Percentiles rank a stretch among this genome's conserved stretches.
phyloP scores from a whole-genome alignment of 352 stramenopile species.

The Phytophthora colocasiae region DNA sequence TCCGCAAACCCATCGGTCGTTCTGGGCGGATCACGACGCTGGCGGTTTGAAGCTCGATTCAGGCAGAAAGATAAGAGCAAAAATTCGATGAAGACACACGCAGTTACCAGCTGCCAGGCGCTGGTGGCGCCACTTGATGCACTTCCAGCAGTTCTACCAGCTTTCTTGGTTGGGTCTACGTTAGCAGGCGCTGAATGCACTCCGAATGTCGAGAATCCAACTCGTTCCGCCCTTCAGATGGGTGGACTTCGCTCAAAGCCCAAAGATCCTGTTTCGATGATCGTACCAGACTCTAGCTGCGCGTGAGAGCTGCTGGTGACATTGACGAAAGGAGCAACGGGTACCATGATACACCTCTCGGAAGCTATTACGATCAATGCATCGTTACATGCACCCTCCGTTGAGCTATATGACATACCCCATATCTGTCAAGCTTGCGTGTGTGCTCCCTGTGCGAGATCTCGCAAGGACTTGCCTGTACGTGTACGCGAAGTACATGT shows the following conservation, averaged over 20 bases:
- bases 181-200: neutral
- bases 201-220: conserved; percentile 2
- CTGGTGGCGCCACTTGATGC: conserved; percentile 10
- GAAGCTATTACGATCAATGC: too few relatives aligned
- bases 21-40: conserved; percentile 3
- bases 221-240: conserved; percentile 3
- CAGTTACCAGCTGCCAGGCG: conserved; percentile 5
- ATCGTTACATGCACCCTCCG: neutral
- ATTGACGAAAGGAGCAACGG: neutral
- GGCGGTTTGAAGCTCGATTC: neutral
- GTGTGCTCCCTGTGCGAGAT: neutral
- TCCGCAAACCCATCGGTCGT: conserved; percentile 12
- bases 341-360: too few relatives aligned
- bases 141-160: conserved; percentile 1
- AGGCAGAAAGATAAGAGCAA: conserved; percentile 3
- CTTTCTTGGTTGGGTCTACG: neutral
- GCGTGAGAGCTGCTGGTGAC: neutral
- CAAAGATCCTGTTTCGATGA: conserved; percentile 9
- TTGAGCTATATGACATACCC: neutral
- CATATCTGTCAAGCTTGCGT: neutral
- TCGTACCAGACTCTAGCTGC: neutral
- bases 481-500: too few relatives aligned
- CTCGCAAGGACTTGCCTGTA: too few relatives aligned
- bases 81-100: conserved; percentile 3
- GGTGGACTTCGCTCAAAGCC: neutral